A percentile compares a stretch with the other conserved stretches of the same genome.
Conservation (phyloP, 1,139 yeast genomes). For the Candida pseudoviswanathii region DNA sequence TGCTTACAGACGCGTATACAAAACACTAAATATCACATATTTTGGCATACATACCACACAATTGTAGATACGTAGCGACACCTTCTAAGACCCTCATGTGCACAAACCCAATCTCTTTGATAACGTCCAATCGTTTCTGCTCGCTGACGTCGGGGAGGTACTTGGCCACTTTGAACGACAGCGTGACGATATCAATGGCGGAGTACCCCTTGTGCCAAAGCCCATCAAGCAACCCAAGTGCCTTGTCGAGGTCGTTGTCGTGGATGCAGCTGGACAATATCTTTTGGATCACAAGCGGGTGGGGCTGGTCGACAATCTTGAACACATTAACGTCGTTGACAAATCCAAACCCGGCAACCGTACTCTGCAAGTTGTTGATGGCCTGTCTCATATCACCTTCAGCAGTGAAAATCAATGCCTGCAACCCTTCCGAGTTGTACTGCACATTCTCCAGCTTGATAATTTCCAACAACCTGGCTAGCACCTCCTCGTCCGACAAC, state of each 20-base stretch:
- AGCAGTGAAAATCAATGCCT: constrained; percentile 92
- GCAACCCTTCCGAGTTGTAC: constrained; percentile 86
- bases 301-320: constrained; percentile 95
- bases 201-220: constrained; percentile 92
- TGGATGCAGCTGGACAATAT: constrained; percentile 60
- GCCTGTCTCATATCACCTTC: constrained; percentile 99
- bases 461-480: constrained; percentile 74
- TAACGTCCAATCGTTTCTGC: constrained; percentile 66
- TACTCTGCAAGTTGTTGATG: constrained; percentile 87
- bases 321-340: constrained; percentile 91
- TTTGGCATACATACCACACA: constrained; percentile 81
- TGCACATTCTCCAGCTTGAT: constrained; percentile 70
- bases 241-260: constrained; percentile 60
- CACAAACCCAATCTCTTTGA: constrained; percentile 83
- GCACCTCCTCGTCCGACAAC: constrained; percentile 80
- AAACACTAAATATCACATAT: constrained; percentile 34
- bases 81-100: constrained; percentile 96
- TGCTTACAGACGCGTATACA: constrained; percentile 62
- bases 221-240: constrained; percentile 64
- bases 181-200: constrained; percentile 89
- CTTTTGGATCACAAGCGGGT: constrained; percentile 80
- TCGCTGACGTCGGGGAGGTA: constrained; percentile 70
- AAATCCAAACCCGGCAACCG: constrained; percentile 90
- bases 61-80: constrained; percentile 81
- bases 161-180: constrained; percentile 86